Evolutionary conservation across 2,329 filamentous ascomycete genomes (phyloP), one percentile per base, ranked within the genome.

Genomic region (Rutstroemia sp.): DNA sequence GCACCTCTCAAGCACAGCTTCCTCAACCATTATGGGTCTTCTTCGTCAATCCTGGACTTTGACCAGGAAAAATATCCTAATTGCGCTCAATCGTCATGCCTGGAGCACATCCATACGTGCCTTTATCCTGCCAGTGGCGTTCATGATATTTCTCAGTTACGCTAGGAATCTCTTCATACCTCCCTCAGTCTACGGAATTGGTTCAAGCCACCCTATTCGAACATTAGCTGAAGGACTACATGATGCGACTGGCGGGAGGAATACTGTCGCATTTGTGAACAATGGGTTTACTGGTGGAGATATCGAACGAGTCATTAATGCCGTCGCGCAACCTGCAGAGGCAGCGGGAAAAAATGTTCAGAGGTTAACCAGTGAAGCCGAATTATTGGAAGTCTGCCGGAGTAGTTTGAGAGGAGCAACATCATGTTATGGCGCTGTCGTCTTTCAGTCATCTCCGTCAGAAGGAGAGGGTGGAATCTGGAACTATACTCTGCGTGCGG

Each of bases 401-500:
- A 84, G 79, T 62, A 79, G 77, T 41, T 72, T 88, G 51, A 75
- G 82, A 39, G 88, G 88, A 17, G 83, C 87, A 1, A 87, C 86
- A 12, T 73, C 71, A 1, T 94, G 89, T 70, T 91, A 86, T 67
- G 87, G 81, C 17, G 89, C 87, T 8, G 80, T 87, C 1, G 81
- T 87, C 4, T 92, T 95, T 73, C 76, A 83, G 54, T 86, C 86
- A 0, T 95, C 89, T 5, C 89, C 90, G 0, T 77, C 72, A 1
- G 85, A 94, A 72, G 89, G 89, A 9, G 60, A 69, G 1, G 79
- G 78, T 6, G 79, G 79, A 1, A 71, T 80, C 46, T 96, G 92
- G 92, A 95, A 94, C 71, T 96, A 96, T 68, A 92, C 89, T 0
- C 76, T 96, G 25, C 78, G 88, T 56, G 84, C 84, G 2, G 92